Conservation (phyloP, 345 rosid genomes). For the Brassica carinata region DNA sequence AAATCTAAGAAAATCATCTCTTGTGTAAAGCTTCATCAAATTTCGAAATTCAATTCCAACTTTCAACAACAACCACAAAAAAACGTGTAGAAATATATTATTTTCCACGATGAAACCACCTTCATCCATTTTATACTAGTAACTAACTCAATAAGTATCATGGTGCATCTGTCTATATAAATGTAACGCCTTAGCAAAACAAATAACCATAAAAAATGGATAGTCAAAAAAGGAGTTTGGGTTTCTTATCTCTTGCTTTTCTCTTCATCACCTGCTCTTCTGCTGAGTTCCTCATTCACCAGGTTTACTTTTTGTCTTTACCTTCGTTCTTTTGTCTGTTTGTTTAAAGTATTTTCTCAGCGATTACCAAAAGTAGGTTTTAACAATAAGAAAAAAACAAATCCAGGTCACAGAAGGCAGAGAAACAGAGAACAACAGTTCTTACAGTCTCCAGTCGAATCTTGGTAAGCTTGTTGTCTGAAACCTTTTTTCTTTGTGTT, state of each 20-base stretch:
- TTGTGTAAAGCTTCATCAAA: too few relatives aligned
- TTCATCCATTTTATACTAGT: not conserved
- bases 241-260: slow-evolving; percentile 15
- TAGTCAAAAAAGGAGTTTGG: slow-evolving; percentile 7
- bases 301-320: not conserved
- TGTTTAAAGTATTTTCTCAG: not conserved
- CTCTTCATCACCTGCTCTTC: slow-evolving; percentile 33
- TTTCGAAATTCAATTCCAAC: too few relatives aligned
- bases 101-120: not conserved
- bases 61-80: too few relatives aligned
- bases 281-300: slow-evolving; percentile 23
- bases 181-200: not conserved
- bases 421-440: slow-evolving; percentile 16
- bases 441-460: slow-evolving; percentile 19
- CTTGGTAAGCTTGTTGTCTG: slow-evolving; percentile 19
- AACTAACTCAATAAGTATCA: not conserved
- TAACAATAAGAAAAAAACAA: not conserved
- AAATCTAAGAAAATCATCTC: too few relatives aligned
- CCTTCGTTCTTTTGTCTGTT: not conserved
- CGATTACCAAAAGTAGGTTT: not conserved
- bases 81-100: not conserved
- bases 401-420: slow-evolving; percentile 24
- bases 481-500: not conserved
- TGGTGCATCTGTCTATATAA: not conserved
- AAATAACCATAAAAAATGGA: slow-evolving; percentile 13